Evolutionary conservation across 306 rosid genomes (phyloP).

Genomic region (Malus sylvestris): DNA sequence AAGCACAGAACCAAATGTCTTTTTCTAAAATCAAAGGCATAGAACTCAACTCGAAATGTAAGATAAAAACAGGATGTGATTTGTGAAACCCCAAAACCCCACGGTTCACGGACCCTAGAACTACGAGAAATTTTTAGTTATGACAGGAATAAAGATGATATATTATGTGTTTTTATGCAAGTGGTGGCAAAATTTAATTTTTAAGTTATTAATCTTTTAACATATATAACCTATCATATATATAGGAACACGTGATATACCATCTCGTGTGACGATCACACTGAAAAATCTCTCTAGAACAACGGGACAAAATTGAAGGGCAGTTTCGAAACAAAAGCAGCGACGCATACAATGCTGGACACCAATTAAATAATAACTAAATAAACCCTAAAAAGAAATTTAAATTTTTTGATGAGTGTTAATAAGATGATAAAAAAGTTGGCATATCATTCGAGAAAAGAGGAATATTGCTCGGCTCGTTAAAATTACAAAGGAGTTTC

Average conservation of each 20-base stretch:
- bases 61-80: background rate
- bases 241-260: too few species aligned
- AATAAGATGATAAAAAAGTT: too few species aligned
- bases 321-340: slow-evolving; percentile 18
- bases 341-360: background rate
- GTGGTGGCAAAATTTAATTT: too few species aligned
- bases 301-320: slow-evolving; percentile 15
- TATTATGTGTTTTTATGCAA: too few species aligned
- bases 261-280: too few species aligned
- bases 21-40: slow-evolving; percentile 5
- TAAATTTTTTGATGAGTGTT: background rate
- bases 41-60: slow-evolving; percentile 3
- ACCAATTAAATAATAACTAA: background rate
- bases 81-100: background rate
- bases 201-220: too few species aligned
- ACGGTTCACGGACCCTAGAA: background rate
- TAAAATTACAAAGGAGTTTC: too few species aligned
- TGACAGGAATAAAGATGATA: too few species aligned
- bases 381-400: background rate
- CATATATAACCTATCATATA: too few species aligned
- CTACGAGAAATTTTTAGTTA: background rate
- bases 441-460: too few species aligned
- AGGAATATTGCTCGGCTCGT: too few species aligned
- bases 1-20: background rate
- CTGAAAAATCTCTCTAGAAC: background rate